Conservation (phyloP, 2,329 filamentous ascomycete genomes). For the Dothidotthia symphoricarpi region DNA sequence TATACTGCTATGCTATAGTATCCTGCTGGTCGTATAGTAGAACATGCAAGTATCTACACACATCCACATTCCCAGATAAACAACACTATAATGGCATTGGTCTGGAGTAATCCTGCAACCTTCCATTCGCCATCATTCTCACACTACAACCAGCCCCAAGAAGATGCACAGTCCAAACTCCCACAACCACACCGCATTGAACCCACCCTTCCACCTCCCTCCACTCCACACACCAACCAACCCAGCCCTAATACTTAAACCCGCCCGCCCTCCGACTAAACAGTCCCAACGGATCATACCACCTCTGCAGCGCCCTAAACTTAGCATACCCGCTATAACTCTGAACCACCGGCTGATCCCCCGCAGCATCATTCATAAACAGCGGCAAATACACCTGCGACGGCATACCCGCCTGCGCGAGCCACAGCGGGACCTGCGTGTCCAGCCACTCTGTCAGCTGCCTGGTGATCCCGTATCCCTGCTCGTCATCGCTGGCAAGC, state of each 20-base stretch:
- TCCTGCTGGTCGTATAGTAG: too few species aligned
- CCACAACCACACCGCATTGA: too few species aligned
- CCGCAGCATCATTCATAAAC: conserved; percentile 26
- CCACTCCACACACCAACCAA: neutral
- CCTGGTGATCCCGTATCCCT: conserved; percentile 12
- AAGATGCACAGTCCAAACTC: too few species aligned
- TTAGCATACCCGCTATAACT: conserved; percentile 21
- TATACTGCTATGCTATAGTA: too few species aligned
- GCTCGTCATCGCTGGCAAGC: conserved; percentile 14
- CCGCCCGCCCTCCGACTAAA: conserved; percentile 22
- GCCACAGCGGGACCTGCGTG: conserved; percentile 19
- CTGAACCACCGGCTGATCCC: conserved; percentile 19
- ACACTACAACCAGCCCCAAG: too few species aligned
- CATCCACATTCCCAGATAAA: too few species aligned
- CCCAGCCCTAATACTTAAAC: conserved; percentile 17
- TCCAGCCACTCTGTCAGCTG: conserved; percentile 24
- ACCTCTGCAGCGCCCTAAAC: conserved; percentile 21
- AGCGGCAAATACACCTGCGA: conserved; percentile 18
- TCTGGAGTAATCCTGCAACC: too few species aligned
- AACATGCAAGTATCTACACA: too few species aligned
- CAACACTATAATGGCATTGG: too few species aligned
- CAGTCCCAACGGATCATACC: conserved; percentile 21
- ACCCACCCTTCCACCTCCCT: too few species aligned
- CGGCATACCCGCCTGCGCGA: conserved; percentile 22
- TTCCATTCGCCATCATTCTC: too few species aligned